These are phyloP conservation scores for Astrocystis sublimbata DNA, from an alignment of 495 filamentous ascomycete species.

Conservation along the genomic window DNA sequence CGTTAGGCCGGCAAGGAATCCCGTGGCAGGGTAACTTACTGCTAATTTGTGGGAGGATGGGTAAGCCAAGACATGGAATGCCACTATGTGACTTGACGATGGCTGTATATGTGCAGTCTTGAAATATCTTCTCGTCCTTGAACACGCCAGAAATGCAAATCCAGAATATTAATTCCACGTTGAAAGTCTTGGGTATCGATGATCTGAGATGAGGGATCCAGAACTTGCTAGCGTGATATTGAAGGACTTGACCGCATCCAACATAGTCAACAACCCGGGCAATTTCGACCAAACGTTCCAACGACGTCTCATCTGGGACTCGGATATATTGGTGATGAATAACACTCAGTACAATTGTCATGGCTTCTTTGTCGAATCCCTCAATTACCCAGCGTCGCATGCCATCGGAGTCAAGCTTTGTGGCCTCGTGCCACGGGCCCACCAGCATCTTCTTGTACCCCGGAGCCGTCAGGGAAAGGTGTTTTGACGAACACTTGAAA, in stretches of 20 bases:
- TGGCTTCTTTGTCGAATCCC: conserved; percentile 43
- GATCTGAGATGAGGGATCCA: conserved; percentile 37
- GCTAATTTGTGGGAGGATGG: not conserved
- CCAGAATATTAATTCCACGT: not conserved
- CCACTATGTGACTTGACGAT: not conserved
- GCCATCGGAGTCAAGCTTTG: conserved; percentile 35
- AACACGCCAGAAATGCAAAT: conserved; percentile 1
- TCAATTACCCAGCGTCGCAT: conserved; percentile 44
- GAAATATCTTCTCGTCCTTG: not conserved
- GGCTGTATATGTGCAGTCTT: not conserved
- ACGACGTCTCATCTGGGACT: conserved; percentile 40
- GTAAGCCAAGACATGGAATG: not conserved
- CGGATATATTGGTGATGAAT: conserved; percentile 48
- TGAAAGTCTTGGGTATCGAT: not conserved
- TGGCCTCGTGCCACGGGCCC: conserved; percentile 41
- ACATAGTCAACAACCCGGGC: conserved; percentile 55
- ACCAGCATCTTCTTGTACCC: conserved; percentile 43
- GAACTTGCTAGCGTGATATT: conserved; percentile 41
- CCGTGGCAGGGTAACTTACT: not conserved
- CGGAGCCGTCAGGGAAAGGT: conserved; percentile 50
- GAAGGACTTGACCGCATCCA: conserved; percentile 44
- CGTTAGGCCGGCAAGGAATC: too few species aligned
- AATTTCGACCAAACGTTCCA: conserved; percentile 53
- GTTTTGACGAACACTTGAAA: conserved; percentile 53
- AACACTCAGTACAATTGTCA: conserved; percentile 50